These are phyloP conservation scores for Solanum neorickii DNA, from an alignment of 257 asterid genomes.

Conservation along the genomic window DNA sequence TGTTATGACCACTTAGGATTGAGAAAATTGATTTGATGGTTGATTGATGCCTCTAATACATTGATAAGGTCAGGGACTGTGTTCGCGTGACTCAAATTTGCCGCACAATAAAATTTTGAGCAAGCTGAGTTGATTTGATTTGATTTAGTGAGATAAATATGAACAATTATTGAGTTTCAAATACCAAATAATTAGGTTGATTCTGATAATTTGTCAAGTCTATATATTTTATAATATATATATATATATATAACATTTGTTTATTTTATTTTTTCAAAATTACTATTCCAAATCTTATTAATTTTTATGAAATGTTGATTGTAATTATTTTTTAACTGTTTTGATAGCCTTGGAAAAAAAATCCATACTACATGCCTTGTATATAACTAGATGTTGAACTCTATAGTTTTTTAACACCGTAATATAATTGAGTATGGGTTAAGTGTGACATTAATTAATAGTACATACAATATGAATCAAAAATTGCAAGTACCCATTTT, in stretches of 20 bases:
- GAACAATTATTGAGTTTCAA: not conserved
- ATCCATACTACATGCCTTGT: not conserved
- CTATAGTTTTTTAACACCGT: not conserved
- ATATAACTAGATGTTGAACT: not conserved
- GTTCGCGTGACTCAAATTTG: too few species aligned
- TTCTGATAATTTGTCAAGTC: not conserved
- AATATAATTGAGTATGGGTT: not conserved
- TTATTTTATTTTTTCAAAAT: not conserved
- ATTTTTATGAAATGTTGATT: too few species aligned
- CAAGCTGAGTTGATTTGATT: not conserved
- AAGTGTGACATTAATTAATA: not conserved
- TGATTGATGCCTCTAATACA: not conserved
- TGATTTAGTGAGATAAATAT: not conserved
- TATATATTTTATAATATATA: too few species aligned
- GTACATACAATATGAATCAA: not conserved
- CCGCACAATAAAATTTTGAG: not conserved
- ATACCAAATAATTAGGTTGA: too few species aligned
- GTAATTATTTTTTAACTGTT: not conserved
- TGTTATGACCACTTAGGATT: not conserved
- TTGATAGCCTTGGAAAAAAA: not conserved
- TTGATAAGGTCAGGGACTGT: not conserved
- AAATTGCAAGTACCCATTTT: not conserved
- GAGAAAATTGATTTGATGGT: not conserved
- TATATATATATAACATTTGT: not conserved
- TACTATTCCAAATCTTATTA: not conserved